Percentiles rank a stretch among this genome's conserved stretches.
Conservation (phyloP, 1,284 basidiomycete genomes). For the Stereum hirsutum region DNA sequence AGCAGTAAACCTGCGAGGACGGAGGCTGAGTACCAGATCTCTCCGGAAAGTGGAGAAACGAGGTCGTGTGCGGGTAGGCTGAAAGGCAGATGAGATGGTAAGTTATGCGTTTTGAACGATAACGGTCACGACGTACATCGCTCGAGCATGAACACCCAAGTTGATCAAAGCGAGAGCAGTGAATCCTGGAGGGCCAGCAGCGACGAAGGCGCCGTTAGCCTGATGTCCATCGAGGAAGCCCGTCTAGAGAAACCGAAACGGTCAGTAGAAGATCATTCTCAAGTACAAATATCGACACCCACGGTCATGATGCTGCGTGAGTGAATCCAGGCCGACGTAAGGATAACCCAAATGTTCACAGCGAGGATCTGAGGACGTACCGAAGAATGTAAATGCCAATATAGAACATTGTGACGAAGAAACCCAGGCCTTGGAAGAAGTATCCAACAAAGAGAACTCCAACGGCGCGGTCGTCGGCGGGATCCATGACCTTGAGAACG, state of each 20-base stretch:
- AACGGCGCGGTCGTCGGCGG: slow-evolving; percentile 25
- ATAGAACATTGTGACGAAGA: slow-evolving; percentile 44
- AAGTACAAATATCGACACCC: slow-evolving; percentile 7
- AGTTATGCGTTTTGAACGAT: slow-evolving; percentile 2
- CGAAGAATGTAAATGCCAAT: slow-evolving; percentile 40
- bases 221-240: slow-evolving; percentile 41
- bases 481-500: slow-evolving; percentile 29
- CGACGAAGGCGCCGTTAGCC: slow-evolving; percentile 40
- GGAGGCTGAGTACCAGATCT: slow-evolving; percentile 36
- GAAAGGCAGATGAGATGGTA: slow-evolving; percentile 3
- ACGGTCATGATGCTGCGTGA: slow-evolving; percentile 32
- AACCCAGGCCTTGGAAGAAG: slow-evolving; percentile 40
- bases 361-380: slow-evolving; percentile 15
- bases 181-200: slow-evolving; percentile 38
- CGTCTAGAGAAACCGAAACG: slow-evolving; percentile 23
- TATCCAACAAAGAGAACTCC: slow-evolving; percentile 35
- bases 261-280: not conserved
- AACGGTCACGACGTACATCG: slow-evolving; percentile 26
- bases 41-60: slow-evolving; percentile 31
- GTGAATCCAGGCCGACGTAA: slow-evolving; percentile 3
- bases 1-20: slow-evolving; percentile 31
- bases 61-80: slow-evolving; percentile 29
- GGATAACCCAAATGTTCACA: too few relatives aligned
- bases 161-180: slow-evolving; percentile 38
- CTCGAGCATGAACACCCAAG: slow-evolving; percentile 27